Percentiles rank a stretch among this genome's conserved stretches.
Conservation (phyloP, 169 alveolate genomes). For the Amoebophrya sp. region DNA sequence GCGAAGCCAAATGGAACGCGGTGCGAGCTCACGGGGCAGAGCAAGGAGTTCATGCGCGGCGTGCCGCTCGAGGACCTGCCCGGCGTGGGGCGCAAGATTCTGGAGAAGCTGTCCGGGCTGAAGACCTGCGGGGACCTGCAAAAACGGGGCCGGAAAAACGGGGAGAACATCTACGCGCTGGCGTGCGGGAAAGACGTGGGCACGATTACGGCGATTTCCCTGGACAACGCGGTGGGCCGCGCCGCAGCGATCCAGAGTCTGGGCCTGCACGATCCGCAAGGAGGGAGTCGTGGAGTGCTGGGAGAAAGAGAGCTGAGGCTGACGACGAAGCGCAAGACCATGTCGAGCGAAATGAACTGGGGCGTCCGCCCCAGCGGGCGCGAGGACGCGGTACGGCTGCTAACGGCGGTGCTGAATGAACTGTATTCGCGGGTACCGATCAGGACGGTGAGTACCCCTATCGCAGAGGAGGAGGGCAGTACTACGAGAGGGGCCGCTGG, state of each 20-base stretch:
- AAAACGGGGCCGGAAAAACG: not conserved
- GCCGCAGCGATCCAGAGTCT: too few species aligned
- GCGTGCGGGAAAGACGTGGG: not conserved
- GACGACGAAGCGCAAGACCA: not conserved
- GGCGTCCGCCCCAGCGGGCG: not conserved
- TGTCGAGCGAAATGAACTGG: not conserved
- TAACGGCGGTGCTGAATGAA: not conserved
- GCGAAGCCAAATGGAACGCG: not conserved
- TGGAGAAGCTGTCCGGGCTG: not conserved
- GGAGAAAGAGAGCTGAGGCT: too few species aligned
- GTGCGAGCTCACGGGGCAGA: not conserved
- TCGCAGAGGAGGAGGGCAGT: too few species aligned
- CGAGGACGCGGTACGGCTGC: not conserved
- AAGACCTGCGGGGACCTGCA: conserved; percentile 9
- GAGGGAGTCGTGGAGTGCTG: too few species aligned
- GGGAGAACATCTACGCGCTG: not conserved
- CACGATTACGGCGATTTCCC: too few species aligned
- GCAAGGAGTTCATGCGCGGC: not conserved
- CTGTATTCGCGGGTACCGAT: not conserved
- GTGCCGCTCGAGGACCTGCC: conserved; percentile 7
- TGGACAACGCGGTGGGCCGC: too few species aligned
- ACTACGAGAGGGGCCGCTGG: too few species aligned
- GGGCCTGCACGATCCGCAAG: too few species aligned
- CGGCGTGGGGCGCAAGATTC: conserved; percentile 2
- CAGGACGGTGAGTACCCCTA: not conserved